Percentiles rank a stretch among this genome's conserved stretches.
phyloP scores from a whole-genome alignment of 1,139 yeast genomes.

The Candida labiduridarum region DNA sequence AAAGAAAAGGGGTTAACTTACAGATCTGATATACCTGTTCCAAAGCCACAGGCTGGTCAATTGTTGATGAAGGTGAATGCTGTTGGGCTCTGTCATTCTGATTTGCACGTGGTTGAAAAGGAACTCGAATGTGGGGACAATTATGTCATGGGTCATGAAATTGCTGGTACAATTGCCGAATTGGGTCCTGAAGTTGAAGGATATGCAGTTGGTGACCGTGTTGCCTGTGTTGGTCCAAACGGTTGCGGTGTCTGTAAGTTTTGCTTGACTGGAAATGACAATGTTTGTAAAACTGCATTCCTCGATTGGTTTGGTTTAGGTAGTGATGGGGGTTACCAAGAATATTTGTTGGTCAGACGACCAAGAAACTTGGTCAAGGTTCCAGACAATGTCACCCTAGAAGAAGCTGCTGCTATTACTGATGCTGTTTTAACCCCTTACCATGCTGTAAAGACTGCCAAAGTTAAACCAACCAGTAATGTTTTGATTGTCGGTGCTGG shows the following conservation, averaged over 20 bases:
- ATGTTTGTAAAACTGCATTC: constrained; percentile 30
- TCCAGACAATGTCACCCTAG: constrained; percentile 41
- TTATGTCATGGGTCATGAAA: constrained; percentile 49
- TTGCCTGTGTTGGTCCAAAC: constrained; percentile 19
- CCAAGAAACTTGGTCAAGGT: constrained; percentile 34
- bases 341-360: constrained; percentile 35
- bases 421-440: constrained; percentile 48
- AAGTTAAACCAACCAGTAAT: constrained; percentile 28
- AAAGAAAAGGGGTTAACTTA: constrained; percentile 15
- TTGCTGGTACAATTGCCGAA: constrained; percentile 38
- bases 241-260: constrained; percentile 17
- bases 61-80: constrained; percentile 45
- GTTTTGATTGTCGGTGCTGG: constrained; percentile 47
- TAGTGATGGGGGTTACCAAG: constrained; percentile 46
- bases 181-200: constrained; percentile 12
- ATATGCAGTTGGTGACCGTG: constrained; percentile 17
- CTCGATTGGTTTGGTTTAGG: constrained; percentile 32
- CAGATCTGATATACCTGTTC: constrained; percentile 25
- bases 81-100: constrained; percentile 50
- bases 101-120: constrained; percentile 33
- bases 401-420: constrained; percentile 43
- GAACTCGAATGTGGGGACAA: constrained; percentile 26
- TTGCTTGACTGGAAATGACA: constrained; percentile 41
- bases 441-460: constrained; percentile 30
- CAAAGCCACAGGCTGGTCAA: constrained; percentile 30